These are phyloP conservation scores for Bryum argenteum DNA, from an alignment of 225 moss, liverwort and hornwort species.

Conservation along the genomic window DNA sequence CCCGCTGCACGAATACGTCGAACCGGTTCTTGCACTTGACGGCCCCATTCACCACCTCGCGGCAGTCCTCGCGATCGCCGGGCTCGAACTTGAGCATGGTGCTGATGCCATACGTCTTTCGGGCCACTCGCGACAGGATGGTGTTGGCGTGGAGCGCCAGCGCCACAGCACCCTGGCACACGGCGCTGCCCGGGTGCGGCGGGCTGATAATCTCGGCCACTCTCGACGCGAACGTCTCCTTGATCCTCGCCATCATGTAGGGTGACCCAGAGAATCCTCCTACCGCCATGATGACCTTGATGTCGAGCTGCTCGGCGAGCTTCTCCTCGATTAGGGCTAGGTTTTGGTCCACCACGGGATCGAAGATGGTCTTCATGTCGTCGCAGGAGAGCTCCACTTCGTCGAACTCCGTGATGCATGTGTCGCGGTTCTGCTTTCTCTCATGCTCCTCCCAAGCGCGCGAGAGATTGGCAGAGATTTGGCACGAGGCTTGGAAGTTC, in stretches of 20 bases:
- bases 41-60: conserved; percentile 19
- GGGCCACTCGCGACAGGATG: conserved; percentile 36
- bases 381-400: conserved; percentile 25
- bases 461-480: conserved; percentile 17
- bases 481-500: conserved; percentile 3
- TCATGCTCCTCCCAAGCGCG: conserved; percentile 39
- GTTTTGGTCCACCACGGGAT: conserved; percentile 31
- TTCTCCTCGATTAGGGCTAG: conserved; percentile 30
- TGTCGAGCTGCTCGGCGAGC: neutral
- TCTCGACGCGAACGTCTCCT: neutral
- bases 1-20: conserved; percentile 3
- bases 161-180: conserved; percentile 53
- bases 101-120: conserved; percentile 50
- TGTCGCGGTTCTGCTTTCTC: neutral
- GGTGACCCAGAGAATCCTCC: conserved; percentile 59
- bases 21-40: conserved; percentile 18
- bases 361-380: conserved; percentile 24
- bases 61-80: conserved; percentile 23
- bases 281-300: conserved; percentile 46
- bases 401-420: neutral
- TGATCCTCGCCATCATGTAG: conserved; percentile 39
- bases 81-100: neutral
- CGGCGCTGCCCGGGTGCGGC: conserved; percentile 26
- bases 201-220: conserved; percentile 36
- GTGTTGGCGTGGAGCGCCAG: conserved; percentile 35